Base-by-base conservation (phyloP, 176 grass and related monocot species). In the Oryza punctata region DNA sequence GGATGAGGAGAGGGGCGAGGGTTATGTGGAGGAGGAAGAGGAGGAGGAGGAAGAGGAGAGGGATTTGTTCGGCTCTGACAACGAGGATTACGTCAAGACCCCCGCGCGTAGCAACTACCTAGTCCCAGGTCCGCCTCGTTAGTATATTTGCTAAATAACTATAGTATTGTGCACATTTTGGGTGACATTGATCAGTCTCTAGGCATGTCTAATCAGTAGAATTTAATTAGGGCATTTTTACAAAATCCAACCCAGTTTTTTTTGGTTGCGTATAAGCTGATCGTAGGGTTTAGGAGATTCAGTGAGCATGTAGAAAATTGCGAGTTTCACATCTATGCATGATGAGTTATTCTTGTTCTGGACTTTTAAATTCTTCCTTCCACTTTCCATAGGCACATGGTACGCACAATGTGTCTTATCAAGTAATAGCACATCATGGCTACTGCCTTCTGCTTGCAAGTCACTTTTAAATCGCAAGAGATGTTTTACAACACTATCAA, bases 51-150 rank as follows among this genome's bases (percentile, higher is more conserved):
- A 84, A 30, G 93, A 95, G 14, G 89, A 93, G 35, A 93, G 84
- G 61, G 93, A 99, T 92, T 87, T 99, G 65, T 99, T 99, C 83
- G 96, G 93, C 49, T 90, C 89, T 54, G 96, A 99, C 67, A 99
- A 99, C 75, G 93, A 94, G 67, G 89, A 95, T 35, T 99, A 96
- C 79, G 75, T 90, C 69, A 95, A 76, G 73, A 99, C 93, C 32
- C 87, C 84, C 37, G 87, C 93, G 18, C 85, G 84, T 27, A 96
- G 93, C 59, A 28, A 77, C 54, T 99, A 88, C 50, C 80, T 91
- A 35, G 93, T 99, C 30, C 96, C 93, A 84, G 93, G 96, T 99
- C 76, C 19, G 87, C 57, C 25, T 70, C 65, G 19, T 70, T n/a
- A 37, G 18, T 8, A 10, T 46, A 28, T 19, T 67, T 14, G 5